Percentiles rank a stretch among this genome's conserved stretches.
Conservation (phyloP, 805 yeast genomes). For the Lipomyces yamadae region DNA sequence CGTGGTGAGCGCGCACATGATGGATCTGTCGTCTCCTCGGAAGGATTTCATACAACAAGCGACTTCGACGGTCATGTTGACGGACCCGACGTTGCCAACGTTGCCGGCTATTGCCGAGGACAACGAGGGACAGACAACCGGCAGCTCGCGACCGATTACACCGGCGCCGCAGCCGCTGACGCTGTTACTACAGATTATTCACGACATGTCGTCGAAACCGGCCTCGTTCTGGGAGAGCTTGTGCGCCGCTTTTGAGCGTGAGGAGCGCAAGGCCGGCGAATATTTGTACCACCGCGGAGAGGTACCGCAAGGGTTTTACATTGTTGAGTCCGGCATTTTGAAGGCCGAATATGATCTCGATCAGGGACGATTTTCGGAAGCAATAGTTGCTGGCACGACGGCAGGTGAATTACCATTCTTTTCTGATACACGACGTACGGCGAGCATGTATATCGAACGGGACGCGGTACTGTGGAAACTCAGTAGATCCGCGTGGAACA, state of each 20-base stretch:
- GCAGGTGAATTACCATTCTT: slow-evolving; percentile 65
- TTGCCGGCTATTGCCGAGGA: slow-evolving; percentile 13
- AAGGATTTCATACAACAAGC: slow-evolving; percentile 21
- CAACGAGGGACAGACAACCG: not conserved
- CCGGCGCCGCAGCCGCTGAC: slow-evolving; percentile 59
- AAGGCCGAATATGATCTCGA: slow-evolving; percentile 59
- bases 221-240: slow-evolving; percentile 68
- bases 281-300: slow-evolving; percentile 52
- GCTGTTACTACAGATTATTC: slow-evolving; percentile 65
- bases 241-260: slow-evolving; percentile 60
- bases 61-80: slow-evolving; percentile 19
- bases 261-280: slow-evolving; percentile 53
- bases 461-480: slow-evolving; percentile 75
- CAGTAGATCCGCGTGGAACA: slow-evolving; percentile 51
- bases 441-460: slow-evolving; percentile 58
- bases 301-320: slow-evolving; percentile 60
- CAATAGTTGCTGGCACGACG: slow-evolving; percentile 72
- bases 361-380: slow-evolving; percentile 49
- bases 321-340: slow-evolving; percentile 62
- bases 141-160: no score
- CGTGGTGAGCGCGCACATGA: not conserved
- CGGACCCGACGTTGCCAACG: slow-evolving; percentile 26
- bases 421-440: slow-evolving; percentile 49
- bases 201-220: slow-evolving; percentile 57
- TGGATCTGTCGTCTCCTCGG: slow-evolving; percentile 22